phyloP scores from a whole-genome alignment of 2,329 filamentous ascomycete genomes.

The Penicillium freii region DNA sequence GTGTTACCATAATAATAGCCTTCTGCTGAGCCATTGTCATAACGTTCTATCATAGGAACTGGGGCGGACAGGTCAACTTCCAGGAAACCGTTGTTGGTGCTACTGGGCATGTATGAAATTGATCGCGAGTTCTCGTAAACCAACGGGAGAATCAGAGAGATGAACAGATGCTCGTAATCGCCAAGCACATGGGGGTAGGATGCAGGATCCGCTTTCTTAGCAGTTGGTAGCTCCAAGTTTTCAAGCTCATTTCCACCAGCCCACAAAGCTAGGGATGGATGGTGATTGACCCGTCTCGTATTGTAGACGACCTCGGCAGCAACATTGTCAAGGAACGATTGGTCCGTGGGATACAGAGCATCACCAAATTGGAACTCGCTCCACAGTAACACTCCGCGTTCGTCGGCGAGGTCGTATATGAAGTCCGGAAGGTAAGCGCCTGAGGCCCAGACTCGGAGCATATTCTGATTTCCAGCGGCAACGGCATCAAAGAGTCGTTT shows the following conservation, averaged over 20 bases:
- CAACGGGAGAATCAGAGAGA: conserved; percentile 54
- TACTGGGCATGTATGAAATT: conserved; percentile 61
- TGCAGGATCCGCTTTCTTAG: conserved; percentile 47
- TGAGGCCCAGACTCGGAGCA: conserved; percentile 62
- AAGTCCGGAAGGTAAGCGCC: conserved; percentile 62
- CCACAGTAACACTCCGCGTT: conserved; percentile 61
- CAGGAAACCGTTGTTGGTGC: conserved; percentile 60
- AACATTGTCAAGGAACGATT: conserved; percentile 56
- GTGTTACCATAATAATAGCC: conserved; percentile 61
- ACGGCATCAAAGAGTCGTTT: conserved; percentile 54
- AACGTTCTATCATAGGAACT: conserved; percentile 56
- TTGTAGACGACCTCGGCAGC: conserved; percentile 58
- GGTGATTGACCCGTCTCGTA: conserved; percentile 60
- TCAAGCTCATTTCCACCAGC: conserved; percentile 61
- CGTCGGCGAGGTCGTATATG: conserved; percentile 62
- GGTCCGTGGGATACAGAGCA: conserved; percentile 56
- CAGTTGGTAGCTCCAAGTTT: conserved; percentile 50
- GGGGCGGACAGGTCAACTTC: conserved; percentile 53
- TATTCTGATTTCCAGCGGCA: conserved; percentile 61
- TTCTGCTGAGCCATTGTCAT: conserved; percentile 50
- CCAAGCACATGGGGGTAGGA: conserved; percentile 44
- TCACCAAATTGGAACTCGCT: conserved; percentile 64
- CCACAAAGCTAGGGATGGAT: conserved; percentile 57
- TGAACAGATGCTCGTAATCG: conserved; percentile 60
- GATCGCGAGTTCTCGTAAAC: conserved; percentile 59